Conservation (phyloP, 129 eudicot genomes). For the Helianthus tuberosus region DNA sequence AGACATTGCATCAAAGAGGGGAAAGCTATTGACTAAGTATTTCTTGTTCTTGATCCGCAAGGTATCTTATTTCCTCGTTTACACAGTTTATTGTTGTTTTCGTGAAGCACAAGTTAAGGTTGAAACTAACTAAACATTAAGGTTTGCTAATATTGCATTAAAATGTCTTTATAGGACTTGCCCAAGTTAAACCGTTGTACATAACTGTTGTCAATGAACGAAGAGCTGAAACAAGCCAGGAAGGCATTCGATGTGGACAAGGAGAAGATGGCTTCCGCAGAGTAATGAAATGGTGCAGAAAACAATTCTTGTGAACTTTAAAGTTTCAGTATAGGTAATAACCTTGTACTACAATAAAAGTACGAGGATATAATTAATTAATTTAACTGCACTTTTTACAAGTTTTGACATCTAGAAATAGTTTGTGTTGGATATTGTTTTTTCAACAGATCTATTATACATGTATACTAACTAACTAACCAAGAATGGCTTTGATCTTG, state of each 20-base stretch:
- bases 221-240: conserved; percentile 93
- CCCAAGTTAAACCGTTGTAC: conserved; percentile 81
- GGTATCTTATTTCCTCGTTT: conserved; percentile 36
- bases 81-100: background rate
- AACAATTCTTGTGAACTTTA: background rate
- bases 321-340: background rate
- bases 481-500: conserved; percentile 69
- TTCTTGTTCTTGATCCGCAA: conserved; percentile 88
- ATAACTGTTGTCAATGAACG: conserved; percentile 84
- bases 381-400: background rate
- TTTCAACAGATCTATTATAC: background rate
- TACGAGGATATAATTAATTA: background rate
- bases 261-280: conserved; percentile 40
- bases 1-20: too few relatives aligned
- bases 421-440: background rate
- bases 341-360: too few relatives aligned
- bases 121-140: too few relatives aligned
- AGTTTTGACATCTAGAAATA: background rate
- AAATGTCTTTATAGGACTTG: conserved; percentile 51
- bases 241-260: conserved; percentile 74
- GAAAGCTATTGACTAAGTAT: conserved; percentile 52
- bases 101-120: too few relatives aligned
- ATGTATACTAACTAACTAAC: conserved; percentile 29
- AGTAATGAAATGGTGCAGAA: conserved; percentile 12
- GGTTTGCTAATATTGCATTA: background rate